These are phyloP conservation scores for Globisporangium perplexum DNA, from an alignment of 352 stramenopile species.

Conservation along the genomic window DNA sequence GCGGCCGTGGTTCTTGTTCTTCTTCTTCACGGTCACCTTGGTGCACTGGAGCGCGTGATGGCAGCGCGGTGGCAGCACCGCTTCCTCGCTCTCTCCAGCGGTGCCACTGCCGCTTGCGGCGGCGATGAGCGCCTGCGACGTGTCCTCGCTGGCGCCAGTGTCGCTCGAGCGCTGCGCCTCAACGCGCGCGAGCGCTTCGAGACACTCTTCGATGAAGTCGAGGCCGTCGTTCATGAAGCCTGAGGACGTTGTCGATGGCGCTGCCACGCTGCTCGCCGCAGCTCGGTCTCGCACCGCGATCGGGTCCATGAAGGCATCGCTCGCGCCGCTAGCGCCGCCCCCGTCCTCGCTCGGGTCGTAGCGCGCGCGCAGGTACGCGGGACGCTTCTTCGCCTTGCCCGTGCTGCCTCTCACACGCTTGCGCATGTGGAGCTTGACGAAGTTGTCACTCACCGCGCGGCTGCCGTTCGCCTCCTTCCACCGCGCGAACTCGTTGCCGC, in stretches of 20 bases:
- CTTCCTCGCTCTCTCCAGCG: neutral
- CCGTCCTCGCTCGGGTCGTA: constrained; percentile 4
- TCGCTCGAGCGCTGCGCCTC: constrained; percentile 17
- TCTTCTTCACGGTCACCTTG: constrained; percentile 77
- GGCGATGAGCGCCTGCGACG: too few relatives aligned
- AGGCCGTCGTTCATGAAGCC: constrained; percentile 47
- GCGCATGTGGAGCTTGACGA: constrained; percentile 75
- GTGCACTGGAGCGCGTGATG: constrained; percentile 56
- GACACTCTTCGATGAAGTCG: constrained; percentile 78
- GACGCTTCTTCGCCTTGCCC: constrained; percentile 58
- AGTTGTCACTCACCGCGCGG: constrained; percentile 66
- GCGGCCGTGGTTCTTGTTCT: constrained; percentile 74
- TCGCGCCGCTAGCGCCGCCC: neutral
- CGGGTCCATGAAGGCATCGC: constrained; percentile 17
- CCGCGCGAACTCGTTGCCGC: constrained; percentile 31
- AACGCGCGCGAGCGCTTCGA: constrained; percentile 43
- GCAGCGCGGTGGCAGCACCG: constrained; percentile 41
- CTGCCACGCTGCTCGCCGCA: constrained; percentile 12
- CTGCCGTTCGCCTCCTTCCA: constrained; percentile 57
- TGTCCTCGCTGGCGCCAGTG: neutral
- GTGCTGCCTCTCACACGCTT: constrained; percentile 67
- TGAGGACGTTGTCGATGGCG: constrained; percentile 8
- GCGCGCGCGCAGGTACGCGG: constrained; percentile 54
- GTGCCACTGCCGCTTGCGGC: neutral
- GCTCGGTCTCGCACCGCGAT: constrained; percentile 1